These are phyloP conservation scores for Anthracocystis panici-leucophaei DNA, from an alignment of 1,284 basidiomycete genomes.

Conservation along the genomic window DNA sequence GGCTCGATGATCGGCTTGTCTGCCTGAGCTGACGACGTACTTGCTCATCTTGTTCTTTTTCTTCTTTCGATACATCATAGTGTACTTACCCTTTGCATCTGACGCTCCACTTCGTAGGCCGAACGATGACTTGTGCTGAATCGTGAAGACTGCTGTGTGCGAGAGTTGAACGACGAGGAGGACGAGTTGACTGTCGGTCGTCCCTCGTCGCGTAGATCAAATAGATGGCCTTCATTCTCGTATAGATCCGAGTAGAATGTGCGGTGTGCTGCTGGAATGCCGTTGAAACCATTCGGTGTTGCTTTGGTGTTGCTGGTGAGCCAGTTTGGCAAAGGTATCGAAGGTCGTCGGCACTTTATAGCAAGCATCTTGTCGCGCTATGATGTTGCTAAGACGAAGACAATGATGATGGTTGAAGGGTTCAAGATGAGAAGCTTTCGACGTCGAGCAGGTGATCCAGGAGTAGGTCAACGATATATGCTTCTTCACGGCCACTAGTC, in stretches of 20 bases:
- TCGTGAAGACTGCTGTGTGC: conserved; percentile 19
- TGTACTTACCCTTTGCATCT: conserved; percentile 43
- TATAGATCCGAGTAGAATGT: conserved; percentile 43
- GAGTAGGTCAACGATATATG: background rate
- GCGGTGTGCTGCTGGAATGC: conserved; percentile 5
- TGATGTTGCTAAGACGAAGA: background rate
- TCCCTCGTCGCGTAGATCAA: conserved; percentile 32
- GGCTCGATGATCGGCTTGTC: background rate
- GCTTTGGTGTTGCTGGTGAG: conserved; percentile 1
- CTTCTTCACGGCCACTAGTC: background rate
- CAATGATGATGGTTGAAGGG: background rate
- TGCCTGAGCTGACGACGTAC: background rate
- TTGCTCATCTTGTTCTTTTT: background rate
- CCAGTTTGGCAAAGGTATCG: conserved; percentile 8
- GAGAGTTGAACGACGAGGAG: conserved; percentile 10
- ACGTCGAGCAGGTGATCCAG: background rate
- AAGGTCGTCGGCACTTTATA: conserved; percentile 11
- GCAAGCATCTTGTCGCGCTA: conserved; percentile 7
- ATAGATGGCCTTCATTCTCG: conserved; percentile 47
- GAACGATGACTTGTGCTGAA: conserved; percentile 31
- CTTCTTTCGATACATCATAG: background rate
- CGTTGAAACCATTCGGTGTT: conserved; percentile 11
- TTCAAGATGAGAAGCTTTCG: background rate
- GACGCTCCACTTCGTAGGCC: conserved; percentile 39
- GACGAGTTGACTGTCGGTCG: conserved; percentile 17